phyloP scores from a whole-genome alignment of 768 basidiomycete genomes.

The Russula sp. region DNA sequence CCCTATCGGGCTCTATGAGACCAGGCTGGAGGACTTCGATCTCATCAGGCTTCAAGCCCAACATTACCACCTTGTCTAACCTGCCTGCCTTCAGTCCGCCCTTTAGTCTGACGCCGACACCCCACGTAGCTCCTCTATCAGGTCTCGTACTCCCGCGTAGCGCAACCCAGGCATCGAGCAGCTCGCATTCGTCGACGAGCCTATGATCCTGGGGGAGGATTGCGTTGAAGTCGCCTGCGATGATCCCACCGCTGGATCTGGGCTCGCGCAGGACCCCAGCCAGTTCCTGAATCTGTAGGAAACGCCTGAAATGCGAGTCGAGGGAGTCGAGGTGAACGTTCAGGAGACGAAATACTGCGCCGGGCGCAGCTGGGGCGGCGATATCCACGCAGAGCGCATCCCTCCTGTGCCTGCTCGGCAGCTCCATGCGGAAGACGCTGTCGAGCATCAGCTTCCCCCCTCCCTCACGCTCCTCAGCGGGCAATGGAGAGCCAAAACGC shows the following conservation, averaged over 20 bases:
- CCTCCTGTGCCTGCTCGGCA: conserved; percentile 26
- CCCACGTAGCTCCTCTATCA: conserved; percentile 36
- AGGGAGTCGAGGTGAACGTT: conserved; percentile 35
- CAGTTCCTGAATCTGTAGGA: conserved; percentile 27
- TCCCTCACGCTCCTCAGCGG: background rate
- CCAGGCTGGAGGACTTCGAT: conserved; percentile 34
- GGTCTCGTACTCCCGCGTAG: conserved; percentile 27
- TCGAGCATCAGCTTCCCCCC: background rate
- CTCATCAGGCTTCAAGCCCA: no score
- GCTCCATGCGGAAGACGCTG: background rate
- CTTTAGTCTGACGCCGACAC: conserved; percentile 27
- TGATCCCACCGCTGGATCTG: conserved; percentile 36
- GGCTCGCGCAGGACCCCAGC: conserved; percentile 34
- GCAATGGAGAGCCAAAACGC: background rate
- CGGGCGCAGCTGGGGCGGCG: conserved; percentile 24
- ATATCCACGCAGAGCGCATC: conserved; percentile 35
- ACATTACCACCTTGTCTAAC: conserved; percentile 35
- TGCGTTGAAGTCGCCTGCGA: no score
- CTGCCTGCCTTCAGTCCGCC: conserved; percentile 23
- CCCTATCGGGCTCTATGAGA: conserved; percentile 30
- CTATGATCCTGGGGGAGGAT: conserved; percentile 31
- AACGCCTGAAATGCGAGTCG: conserved; percentile 15
- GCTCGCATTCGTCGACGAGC: conserved; percentile 32
- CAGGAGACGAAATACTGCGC: conserved; percentile 29
- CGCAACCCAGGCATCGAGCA: conserved; percentile 38